Evolutionary conservation across 2,329 filamentous ascomycete species (phyloP).

Genomic region (Hypoxylon sp.): DNA sequence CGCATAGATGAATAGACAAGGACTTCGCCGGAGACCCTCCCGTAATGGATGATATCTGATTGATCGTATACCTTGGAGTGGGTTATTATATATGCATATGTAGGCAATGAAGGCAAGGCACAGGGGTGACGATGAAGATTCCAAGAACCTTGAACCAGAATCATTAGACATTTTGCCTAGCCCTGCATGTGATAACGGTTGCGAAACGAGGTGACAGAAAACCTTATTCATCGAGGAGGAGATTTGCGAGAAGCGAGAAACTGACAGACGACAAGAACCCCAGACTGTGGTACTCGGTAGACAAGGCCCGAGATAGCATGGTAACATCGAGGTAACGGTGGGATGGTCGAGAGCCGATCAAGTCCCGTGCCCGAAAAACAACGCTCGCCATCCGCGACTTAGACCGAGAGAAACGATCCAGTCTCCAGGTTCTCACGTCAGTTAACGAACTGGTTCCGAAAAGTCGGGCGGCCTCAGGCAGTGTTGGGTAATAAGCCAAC

Average conservation of each 20-base stretch:
- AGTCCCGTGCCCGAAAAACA: conserved; percentile 41
- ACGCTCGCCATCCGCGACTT: conserved; percentile 15
- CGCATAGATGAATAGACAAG: conserved; percentile 14
- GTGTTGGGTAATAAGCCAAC: conserved; percentile 29
- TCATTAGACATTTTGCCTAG: conserved; percentile 17
- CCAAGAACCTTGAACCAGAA: neutral
- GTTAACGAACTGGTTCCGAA: conserved; percentile 30
- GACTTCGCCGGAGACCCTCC: neutral
- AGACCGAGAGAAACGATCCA: conserved; percentile 26
- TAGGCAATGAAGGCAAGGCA: conserved; percentile 6
- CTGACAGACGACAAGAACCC: conserved; percentile 40
- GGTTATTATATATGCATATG: conserved; percentile 9
- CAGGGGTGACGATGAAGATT: neutral
- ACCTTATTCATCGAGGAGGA: conserved; percentile 34
- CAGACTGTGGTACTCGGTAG: conserved; percentile 46
- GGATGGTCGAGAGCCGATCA: conserved; percentile 38
- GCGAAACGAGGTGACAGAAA: conserved; percentile 26
- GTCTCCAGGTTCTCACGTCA: conserved; percentile 35
- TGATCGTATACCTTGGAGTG: conserved; percentile 10
- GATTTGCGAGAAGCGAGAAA: conserved; percentile 33
- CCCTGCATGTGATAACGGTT: conserved; percentile 36
- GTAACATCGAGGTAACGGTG: conserved; percentile 45
- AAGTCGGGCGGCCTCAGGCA: conserved; percentile 28
- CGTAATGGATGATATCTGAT: conserved; percentile 18
- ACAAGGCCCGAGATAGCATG: conserved; percentile 46